Percentiles rank a stretch among this genome's conserved stretches.
Conservation (phyloP, 2,329 filamentous ascomycete genomes). For the Colletotrichum shisoi region DNA sequence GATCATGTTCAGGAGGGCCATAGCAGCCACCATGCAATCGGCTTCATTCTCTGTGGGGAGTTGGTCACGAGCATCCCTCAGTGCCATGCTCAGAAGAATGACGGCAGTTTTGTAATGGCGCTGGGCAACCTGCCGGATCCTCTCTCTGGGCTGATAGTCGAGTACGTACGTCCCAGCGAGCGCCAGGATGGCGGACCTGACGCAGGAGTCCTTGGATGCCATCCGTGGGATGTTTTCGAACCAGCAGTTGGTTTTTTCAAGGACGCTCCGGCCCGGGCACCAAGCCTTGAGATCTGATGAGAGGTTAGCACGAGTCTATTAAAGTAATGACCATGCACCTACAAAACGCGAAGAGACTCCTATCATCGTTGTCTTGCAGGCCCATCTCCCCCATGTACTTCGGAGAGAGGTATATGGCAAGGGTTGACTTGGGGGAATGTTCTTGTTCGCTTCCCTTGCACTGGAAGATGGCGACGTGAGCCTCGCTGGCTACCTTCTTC, state of each 20-base stretch:
- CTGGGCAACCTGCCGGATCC: conserved; percentile 48
- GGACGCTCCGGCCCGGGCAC: conserved; percentile 53
- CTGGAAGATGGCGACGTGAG: neutral
- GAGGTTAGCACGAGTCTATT: neutral
- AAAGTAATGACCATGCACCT: conserved; percentile 1
- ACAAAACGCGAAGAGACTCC: conserved; percentile 35
- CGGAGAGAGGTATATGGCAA: neutral
- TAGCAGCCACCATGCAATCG: conserved; percentile 41
- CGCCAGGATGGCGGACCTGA: conserved; percentile 52
- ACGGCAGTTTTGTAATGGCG: conserved; percentile 43
- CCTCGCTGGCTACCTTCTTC: neutral
- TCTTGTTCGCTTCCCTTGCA: neutral
- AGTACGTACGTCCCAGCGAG: conserved; percentile 54
- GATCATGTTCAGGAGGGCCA: conserved; percentile 41
- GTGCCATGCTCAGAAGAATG: conserved; percentile 46
- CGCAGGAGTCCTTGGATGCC: conserved; percentile 47
- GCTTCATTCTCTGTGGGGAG: conserved; percentile 20
- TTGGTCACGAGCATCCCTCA: conserved; percentile 12
- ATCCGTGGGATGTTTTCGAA: conserved; percentile 52
- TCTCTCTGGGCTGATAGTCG: conserved; percentile 50
- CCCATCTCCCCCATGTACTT: conserved; percentile 11
- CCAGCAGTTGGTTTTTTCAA: conserved; percentile 52
- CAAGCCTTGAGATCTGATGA: conserved; percentile 50
- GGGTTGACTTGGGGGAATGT: neutral
- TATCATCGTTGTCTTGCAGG: conserved; percentile 13